These are phyloP conservation scores for Yamadazyma spencermartinsiae DNA, from an alignment of 1,139 yeast species.

Conservation along the genomic window DNA sequence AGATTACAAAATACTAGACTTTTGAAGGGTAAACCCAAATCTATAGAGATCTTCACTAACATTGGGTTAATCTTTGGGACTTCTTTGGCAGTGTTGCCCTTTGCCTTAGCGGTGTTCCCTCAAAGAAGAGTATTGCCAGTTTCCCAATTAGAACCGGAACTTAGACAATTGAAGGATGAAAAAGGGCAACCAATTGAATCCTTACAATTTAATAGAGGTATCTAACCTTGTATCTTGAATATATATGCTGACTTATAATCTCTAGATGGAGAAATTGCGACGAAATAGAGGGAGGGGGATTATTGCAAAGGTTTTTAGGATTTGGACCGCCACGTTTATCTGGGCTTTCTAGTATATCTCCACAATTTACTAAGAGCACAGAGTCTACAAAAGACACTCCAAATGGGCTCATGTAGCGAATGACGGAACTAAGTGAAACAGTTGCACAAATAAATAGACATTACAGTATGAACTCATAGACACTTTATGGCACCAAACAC, in stretches of 20 bases:
- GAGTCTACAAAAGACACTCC: too few species aligned
- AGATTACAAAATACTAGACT: constrained; percentile 64
- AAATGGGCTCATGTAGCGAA: too few species aligned
- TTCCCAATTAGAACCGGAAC: constrained; percentile 58
- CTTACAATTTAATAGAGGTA: constrained; percentile 89
- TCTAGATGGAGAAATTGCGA: neutral
- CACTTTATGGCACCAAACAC: too few species aligned
- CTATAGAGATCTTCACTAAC: constrained; percentile 68
- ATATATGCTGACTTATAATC: neutral
- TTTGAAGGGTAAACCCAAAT: constrained; percentile 64
- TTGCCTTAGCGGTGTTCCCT: constrained; percentile 94
- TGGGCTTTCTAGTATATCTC: too few species aligned
- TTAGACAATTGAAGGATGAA: constrained; percentile 60
- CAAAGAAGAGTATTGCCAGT: constrained; percentile 70
- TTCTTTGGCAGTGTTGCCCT: constrained; percentile 84
- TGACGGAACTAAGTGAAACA: too few species aligned
- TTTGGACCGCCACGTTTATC: too few species aligned
- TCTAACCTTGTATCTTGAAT: neutral
- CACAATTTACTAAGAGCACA: too few species aligned
- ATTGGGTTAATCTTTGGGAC: constrained; percentile 84
- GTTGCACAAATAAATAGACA: too few species aligned
- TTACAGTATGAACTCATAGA: too few species aligned
- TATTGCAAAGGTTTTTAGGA: too few species aligned
- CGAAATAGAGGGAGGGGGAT: too few species aligned
- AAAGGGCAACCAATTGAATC: constrained; percentile 58